A percentile compares a stretch with the other conserved stretches of the same genome.
Evolutionary conservation across 1,139 yeast species (phyloP).

Genomic region (Petasospora rhodanensis): DNA sequence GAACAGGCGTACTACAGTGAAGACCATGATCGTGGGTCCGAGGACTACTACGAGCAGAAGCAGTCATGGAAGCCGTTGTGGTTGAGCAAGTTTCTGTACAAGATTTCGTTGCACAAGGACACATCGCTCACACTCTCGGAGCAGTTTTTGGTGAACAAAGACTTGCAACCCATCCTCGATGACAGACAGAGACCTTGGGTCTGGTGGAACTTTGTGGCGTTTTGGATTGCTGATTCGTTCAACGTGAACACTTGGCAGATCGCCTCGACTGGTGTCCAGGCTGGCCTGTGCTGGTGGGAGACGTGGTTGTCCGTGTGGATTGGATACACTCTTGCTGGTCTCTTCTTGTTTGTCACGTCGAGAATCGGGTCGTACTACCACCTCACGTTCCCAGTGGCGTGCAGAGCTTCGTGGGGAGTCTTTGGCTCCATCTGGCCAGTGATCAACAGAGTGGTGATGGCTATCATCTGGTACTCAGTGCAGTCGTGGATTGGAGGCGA

Average conservation of each 20-base stretch:
- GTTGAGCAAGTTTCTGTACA: constrained; percentile 11
- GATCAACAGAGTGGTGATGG: constrained; percentile 75
- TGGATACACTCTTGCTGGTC: constrained; percentile 58
- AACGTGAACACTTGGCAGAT: constrained; percentile 89
- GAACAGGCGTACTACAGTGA: too few relatives aligned
- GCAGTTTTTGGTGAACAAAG: constrained; percentile 63
- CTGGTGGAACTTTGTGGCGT: constrained; percentile 73
- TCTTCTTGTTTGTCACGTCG: constrained; percentile 59
- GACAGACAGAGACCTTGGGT: constrained; percentile 66
- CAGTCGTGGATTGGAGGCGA: constrained; percentile 82
- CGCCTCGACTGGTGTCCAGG: constrained; percentile 74
- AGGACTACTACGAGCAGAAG: constrained; percentile 10
- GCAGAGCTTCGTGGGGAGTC: constrained; percentile 71
- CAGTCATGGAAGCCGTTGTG: constrained; percentile 5
- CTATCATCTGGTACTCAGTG: constrained; percentile 80
- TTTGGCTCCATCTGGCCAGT: constrained; percentile 81
- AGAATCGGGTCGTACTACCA: constrained; percentile 73
- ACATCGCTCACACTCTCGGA: constrained; percentile 39
- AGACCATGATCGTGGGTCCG: constrained; percentile 16
- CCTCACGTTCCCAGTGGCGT: constrained; percentile 72
- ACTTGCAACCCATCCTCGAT: constrained; percentile 70
- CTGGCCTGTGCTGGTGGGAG: constrained; percentile 85
- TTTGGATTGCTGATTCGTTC: constrained; percentile 86
- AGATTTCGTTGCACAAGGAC: constrained; percentile 21
- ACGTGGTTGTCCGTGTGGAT: constrained; percentile 84